Percentiles rank a stretch among this genome's conserved stretches.
These are phyloP conservation scores for Crinitomyces ghanaensis DNA, from an alignment of 805 yeast genomes.

Conservation along the genomic window DNA sequence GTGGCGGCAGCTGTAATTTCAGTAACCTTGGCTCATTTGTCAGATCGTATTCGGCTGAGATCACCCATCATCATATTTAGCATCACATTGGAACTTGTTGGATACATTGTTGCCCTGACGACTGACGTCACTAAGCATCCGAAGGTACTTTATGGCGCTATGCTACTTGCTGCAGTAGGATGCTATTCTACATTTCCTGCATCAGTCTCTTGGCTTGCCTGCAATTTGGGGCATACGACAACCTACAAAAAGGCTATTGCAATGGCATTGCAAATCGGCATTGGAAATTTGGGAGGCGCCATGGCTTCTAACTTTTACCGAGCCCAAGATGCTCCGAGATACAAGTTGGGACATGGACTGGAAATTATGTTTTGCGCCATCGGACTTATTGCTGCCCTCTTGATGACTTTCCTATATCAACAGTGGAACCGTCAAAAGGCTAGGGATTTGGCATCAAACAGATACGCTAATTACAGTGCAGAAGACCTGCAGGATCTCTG, in stretches of 20 bases:
- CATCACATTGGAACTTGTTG: slow-evolving; percentile 24
- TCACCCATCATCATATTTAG: slow-evolving; percentile 19
- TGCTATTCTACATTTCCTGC: slow-evolving; percentile 42
- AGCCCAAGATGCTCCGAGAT: slow-evolving; percentile 5
- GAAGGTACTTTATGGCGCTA: slow-evolving; percentile 41
- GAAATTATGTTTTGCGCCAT: slow-evolving; percentile 5
- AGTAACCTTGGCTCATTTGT: slow-evolving; percentile 13
- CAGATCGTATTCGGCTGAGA: slow-evolving; percentile 27
- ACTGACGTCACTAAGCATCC: slow-evolving; percentile 31
- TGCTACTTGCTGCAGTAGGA: slow-evolving; percentile 36
- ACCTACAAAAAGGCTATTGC: slow-evolving; percentile 45
- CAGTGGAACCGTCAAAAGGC: no score
- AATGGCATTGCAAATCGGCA: slow-evolving; percentile 35
- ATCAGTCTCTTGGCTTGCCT: slow-evolving; percentile 50
- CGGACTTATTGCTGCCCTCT: slow-evolving; percentile 5
- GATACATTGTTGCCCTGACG: slow-evolving; percentile 33
- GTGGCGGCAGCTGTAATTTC: slow-evolving; percentile 25
- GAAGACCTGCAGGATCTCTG: no score
- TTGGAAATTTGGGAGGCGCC: slow-evolving; percentile 54
- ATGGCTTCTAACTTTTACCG: slow-evolving; percentile 11
- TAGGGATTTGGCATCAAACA: no score
- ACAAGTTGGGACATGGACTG: slow-evolving; percentile 5
- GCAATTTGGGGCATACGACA: slow-evolving; percentile 46
- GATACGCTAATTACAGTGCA: no score
- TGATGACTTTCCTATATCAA: slow-evolving; percentile 18